Evolutionary conservation across 805 yeast species (phyloP), one percentile per base, ranked within the genome.

Genomic region (Saccharomycopsis sp.): DNA sequence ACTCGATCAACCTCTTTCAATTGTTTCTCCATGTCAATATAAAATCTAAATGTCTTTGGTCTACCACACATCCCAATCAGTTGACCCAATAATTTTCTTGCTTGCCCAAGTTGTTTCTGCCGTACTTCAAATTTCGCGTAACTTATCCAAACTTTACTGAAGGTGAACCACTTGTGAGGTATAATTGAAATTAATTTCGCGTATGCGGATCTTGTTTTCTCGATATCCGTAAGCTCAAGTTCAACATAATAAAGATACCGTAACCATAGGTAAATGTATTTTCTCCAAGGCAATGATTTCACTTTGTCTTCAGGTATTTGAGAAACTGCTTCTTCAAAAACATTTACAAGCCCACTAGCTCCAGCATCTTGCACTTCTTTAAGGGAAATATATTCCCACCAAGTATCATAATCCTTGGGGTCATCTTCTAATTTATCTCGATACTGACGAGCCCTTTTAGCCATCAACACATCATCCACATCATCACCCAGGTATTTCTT

Each of bases 1-100:
- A 82, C 88, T 28, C 96, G 63, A 49, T 83, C 94, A 68, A 84
- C 84, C 54, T 88, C 93, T 29, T 83, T 84, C 38, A 89, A 59
- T 43, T 68, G 64, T 31, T 65, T 66, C 57, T 90, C 97, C 28
- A 88, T 52, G 1, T 63, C 66, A 38, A 90, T 80, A 61, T 93
- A 93, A 48, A 68, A 68, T 50, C 64, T 66, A 56, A 81, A 78
- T 0, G 85, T 60, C 42, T 75, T 75, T 1, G 62, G 65, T 55
- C 78, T 81, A 0, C 86, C 83, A 36, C 74, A 71, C 38, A 69
- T 63, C 0, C 95, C 97, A 16, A 90, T 67, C 0, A 85, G 74
- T 40, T 71, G 66, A 0, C 96, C 96, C 21, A 86, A 60, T 1
- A 83, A 60, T 57, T 77, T 81, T 32, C 97, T 68, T 3, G 89